Percentiles rank a stretch among this genome's conserved stretches.
phyloP scores from a whole-genome alignment of 1,139 yeast species.

The Entelexis sorbosivorans region DNA sequence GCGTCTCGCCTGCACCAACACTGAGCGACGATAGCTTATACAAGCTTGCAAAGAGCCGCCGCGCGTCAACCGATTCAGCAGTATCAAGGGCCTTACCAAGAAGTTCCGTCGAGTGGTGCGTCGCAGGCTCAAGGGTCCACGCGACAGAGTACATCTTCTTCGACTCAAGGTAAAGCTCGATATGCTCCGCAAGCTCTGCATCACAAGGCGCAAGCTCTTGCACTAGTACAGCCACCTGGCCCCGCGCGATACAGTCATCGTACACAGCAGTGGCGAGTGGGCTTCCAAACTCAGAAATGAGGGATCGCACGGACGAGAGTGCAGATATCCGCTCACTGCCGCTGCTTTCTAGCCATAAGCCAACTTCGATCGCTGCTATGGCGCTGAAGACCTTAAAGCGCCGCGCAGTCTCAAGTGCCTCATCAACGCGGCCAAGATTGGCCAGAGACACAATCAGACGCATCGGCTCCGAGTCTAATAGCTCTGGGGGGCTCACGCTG shows the following conservation, averaged over 20 bases:
- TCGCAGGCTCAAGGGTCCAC: conserved; percentile 17
- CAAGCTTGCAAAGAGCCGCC: conserved; percentile 14
- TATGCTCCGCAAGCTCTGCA: conserved; percentile 5
- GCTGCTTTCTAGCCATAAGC: conserved; percentile 7
- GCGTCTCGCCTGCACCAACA: not conserved
- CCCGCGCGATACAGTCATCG: conserved; percentile 7
- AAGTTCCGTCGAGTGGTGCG: conserved; percentile 10
- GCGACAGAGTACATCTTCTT: conserved; percentile 13
- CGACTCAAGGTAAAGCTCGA: conserved; percentile 10
- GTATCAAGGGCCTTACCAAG: conserved; percentile 8
- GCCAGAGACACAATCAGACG: conserved; percentile 1
- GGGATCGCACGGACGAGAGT: not conserved
- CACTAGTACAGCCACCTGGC: conserved; percentile 4
- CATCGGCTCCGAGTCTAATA: not conserved
- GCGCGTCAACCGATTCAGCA: conserved; percentile 1
- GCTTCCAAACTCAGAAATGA: conserved; percentile 9
- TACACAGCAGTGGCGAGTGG: conserved; percentile 9
- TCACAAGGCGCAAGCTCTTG: conserved; percentile 8
- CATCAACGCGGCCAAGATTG: conserved; percentile 5
- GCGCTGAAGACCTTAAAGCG: conserved; percentile 15
- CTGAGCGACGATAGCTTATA: conserved; percentile 12
- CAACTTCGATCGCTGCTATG: conserved; percentile 17
- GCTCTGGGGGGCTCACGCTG: not conserved
- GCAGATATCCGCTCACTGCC: not conserved
- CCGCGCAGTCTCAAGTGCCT: conserved; percentile 13